Conservation (phyloP, 1,284 basidiomycete species). For the Athelia psychrophila region DNA sequence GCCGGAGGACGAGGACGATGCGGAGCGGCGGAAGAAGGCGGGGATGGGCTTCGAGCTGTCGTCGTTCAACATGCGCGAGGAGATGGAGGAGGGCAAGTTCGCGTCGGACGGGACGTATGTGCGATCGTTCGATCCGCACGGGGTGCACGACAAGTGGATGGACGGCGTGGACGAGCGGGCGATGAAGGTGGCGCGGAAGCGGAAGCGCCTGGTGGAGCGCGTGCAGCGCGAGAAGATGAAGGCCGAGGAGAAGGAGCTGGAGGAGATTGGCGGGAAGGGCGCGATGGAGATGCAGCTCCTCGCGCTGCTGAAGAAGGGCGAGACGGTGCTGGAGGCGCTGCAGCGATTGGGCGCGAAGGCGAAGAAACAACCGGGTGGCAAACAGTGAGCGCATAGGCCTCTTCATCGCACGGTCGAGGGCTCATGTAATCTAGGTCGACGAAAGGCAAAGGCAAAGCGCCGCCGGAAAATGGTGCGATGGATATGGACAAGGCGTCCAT, state of each 20-base stretch:
- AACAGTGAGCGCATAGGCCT: slow-evolving; percentile 44
- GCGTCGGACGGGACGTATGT: slow-evolving; percentile 91
- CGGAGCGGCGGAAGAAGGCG: slow-evolving; percentile 66
- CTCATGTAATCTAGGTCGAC: slow-evolving; percentile 5
- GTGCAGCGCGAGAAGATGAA: slow-evolving; percentile 65
- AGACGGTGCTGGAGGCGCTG: slow-evolving; percentile 88
- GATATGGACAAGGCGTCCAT: slow-evolving; percentile 39
- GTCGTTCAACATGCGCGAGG: slow-evolving; percentile 98
- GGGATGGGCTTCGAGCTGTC: slow-evolving; percentile 94
- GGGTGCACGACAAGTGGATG: slow-evolving; percentile 95
- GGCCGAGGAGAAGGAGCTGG: slow-evolving; percentile 71
- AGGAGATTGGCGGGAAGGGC: slow-evolving; percentile 63
- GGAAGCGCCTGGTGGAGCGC: slow-evolving; percentile 67
- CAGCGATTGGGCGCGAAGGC: slow-evolving; percentile 78
- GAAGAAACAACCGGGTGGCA: slow-evolving; percentile 53
- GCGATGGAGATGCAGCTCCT: slow-evolving; percentile 71
- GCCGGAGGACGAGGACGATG: slow-evolving; percentile 79
- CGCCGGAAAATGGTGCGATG: slow-evolving; percentile 35
- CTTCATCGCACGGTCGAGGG: too few relatives aligned
- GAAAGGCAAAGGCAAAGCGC: slow-evolving; percentile 33
- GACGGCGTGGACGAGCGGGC: slow-evolving; percentile 83
- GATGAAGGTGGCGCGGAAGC: slow-evolving; percentile 79
- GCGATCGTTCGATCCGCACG: slow-evolving; percentile 85
- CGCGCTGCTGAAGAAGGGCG: slow-evolving; percentile 79
- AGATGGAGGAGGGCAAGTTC: slow-evolving; percentile 98